Evolutionary conservation across 169 alveolate species (phyloP), one percentile per base, ranked within the genome.

Genomic region (Eimeria sp.): DNA sequence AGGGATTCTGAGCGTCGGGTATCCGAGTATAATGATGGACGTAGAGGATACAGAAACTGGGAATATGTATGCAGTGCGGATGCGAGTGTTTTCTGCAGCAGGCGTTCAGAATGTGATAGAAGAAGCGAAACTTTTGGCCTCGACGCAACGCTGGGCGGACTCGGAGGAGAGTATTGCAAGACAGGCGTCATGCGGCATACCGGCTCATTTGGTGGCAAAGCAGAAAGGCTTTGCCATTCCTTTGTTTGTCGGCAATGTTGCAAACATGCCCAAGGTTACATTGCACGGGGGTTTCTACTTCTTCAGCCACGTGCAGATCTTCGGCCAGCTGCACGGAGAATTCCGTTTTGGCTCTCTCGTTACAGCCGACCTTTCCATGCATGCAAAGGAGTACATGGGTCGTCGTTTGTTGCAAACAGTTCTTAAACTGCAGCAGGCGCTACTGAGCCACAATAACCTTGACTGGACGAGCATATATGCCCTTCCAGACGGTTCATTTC

Each of bases 211-310:
- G 72, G 73, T 57, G 5, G 73, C 72, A n/a, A 0, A 47, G 14
- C 90, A 82, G 11, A 82, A 82, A 51, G 90, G 90, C 11, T 27
- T 82, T 9, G 90, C 90, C 13, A 22, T 54, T n/a, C 90, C 90
- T 7, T 6, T 82, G 13, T 82, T 25, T 11, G 34, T 30, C 25
- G 90, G 72, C 16, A 34, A 45, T 2, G 5, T 51, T 22, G 72
- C 72, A 1, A 43, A 4, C 54, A 1, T 57, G 13, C n/a, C 45
- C 18, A 18, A 51, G 13, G n/a, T 30, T 30, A 4, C 27, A 7
- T 51, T 27, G 27, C 27, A 11, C 0, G 57, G 25, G 25, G 54
- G 27, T 0, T 30, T 51, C 43, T 27, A 54, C n/a, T 16, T 82
- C 51, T 82, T 51, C 51, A 51, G 73, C 3, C 45, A 54, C 54